Evolutionary conservation across 495 filamentous ascomycete genomes (phyloP), one percentile per base, ranked within the genome.

Genomic region (Daldinia decipiens): DNA sequence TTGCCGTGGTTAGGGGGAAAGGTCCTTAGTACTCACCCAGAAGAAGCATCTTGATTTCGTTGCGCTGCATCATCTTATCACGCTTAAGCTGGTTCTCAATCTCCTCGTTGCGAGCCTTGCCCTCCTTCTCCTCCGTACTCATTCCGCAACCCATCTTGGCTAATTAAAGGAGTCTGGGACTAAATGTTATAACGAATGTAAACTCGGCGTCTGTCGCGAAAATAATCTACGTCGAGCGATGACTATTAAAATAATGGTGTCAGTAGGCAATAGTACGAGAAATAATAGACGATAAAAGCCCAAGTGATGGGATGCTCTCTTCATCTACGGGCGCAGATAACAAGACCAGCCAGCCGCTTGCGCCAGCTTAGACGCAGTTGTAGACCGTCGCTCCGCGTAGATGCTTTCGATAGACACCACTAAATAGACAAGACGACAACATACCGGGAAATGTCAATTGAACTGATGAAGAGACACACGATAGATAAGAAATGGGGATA

Each of bases 51-150:
- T 99, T 99, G 82, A 99, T 97, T 82, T 99, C 95, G 73, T 97
- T 97, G 74, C 94, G 88, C 84, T 96, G 93, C 86, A 92, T 88
- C 89, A 97, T 91, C 85, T 93, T 95, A 80, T 99, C 95, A 79
- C 90, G 87, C 85, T 97, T 96, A 77, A 99, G 85, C 86, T 95
- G 92, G 81, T 97, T 98, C 83, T 99, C 95, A 78, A 99, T 99
- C 89, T 97, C 94, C 86, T 98, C 95, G 81, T 99, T 98, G 75
- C 94, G 89, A 82, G 92, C 90, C 92, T 97, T 98, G 83, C 95
- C 96, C 93, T 99, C 95, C 93, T 97, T 98, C 84, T 98, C 95
- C 87, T 98, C 95, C 75, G 96, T 97, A 78, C 96, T 98, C 94
- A 97, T 97, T 82, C 94, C 94, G 81, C 95, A 99, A 90, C 95